These are phyloP conservation scores for Clavispora phyllophila DNA, from an alignment of 805 yeast genomes.

Conservation along the genomic window DNA sequence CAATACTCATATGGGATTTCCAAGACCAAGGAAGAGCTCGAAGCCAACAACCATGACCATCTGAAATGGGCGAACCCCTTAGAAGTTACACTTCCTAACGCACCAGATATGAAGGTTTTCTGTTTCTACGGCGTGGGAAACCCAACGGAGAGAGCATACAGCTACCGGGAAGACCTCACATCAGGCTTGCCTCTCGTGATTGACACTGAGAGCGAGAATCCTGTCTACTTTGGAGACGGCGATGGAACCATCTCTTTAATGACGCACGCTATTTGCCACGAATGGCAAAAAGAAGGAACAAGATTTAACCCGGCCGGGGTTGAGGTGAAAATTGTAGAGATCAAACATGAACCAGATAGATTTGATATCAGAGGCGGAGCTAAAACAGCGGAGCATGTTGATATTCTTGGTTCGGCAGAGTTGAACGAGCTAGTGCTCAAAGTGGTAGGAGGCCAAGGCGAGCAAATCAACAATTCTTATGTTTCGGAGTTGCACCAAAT, in stretches of 20 bases:
- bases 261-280: constrained; percentile 87
- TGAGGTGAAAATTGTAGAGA: constrained; percentile 77
- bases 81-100: constrained; percentile 86
- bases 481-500: constrained; percentile 60
- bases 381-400: constrained; percentile 96
- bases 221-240: constrained; percentile 85
- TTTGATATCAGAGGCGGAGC: constrained; percentile 97
- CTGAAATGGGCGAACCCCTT: constrained; percentile 92
- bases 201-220: constrained; percentile 53
- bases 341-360: constrained; percentile 87
- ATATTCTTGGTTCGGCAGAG: constrained; percentile 88
- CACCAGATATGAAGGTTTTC: constrained; percentile 84
- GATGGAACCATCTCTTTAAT: constrained; percentile 91
- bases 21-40: constrained; percentile 50
- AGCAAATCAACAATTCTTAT: constrained; percentile 53
- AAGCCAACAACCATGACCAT: constrained; percentile 61
- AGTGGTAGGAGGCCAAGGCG: constrained; percentile 80
- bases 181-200: constrained; percentile 64
- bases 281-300: constrained; percentile 67
- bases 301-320: constrained; percentile 76
- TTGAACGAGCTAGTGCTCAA: constrained; percentile 78
- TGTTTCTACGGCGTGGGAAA: constrained; percentile 97
- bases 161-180: constrained; percentile 62
- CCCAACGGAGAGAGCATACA: constrained; percentile 91
- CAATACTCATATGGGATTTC: constrained; percentile 83